Percentiles rank a stretch among this genome's conserved stretches.
Conservation (phyloP, 306 rosid genomes). For the Citrullus colocynthis region DNA sequence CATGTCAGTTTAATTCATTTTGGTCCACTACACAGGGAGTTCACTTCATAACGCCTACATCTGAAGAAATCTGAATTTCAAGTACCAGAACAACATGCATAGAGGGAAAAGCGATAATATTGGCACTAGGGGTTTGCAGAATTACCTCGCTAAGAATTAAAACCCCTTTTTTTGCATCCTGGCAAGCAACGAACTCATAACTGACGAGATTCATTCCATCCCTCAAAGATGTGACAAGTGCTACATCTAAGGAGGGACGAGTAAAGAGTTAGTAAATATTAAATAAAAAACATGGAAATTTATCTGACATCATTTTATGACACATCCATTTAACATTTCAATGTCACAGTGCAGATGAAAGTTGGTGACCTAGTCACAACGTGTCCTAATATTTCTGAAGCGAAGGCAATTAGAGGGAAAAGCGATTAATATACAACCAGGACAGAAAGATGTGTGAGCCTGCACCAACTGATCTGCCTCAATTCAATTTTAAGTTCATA, state of each 20-base stretch:
- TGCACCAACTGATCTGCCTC: not conserved
- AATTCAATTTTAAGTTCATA: not conserved
- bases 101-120: too few relatives aligned
- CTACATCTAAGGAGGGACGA: slow-evolving; percentile 44
- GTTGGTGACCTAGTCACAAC: not conserved
- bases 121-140: not conserved
- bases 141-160: slow-evolving; percentile 79
- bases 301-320: not conserved
- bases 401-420: not conserved
- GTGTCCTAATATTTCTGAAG: not conserved
- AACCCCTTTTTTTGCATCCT: slow-evolving; percentile 72
- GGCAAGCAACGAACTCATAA: slow-evolving; percentile 88
- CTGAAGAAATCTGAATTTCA: not conserved
- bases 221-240: slow-evolving; percentile 71
- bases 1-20: not conserved
- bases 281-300: not conserved
- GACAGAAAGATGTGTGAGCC: not conserved
- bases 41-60: not conserved
- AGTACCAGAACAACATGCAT: not conserved
- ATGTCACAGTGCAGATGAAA: not conserved
- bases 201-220: slow-evolving; percentile 95
- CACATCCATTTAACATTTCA: not conserved
- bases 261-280: slow-evolving; percentile 3
- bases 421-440: not conserved
- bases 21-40: not conserved